Evolutionary conservation across 352 stramenopile species (phyloP), one percentile per base, ranked within the genome.

Genomic region (Phytophthora pluvialis): DNA sequence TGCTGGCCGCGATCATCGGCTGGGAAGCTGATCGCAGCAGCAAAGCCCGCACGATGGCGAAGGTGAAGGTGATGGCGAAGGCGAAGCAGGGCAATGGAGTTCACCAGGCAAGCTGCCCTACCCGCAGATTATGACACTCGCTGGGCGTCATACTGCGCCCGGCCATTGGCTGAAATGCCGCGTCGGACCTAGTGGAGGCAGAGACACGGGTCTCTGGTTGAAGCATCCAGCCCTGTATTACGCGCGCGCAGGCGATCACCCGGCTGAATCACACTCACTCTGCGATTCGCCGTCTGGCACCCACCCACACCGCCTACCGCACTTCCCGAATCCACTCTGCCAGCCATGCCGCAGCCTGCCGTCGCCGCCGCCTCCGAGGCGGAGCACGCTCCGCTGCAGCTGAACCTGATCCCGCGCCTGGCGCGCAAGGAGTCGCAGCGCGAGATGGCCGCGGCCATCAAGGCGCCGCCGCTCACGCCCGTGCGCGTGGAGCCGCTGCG

Each of bases 401-500:
- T 80, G n/a, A 50, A 71, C 21, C 36, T 77, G 18, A 71, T 77
- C 43, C 70, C 64, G 33, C 68, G 66, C 25, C 46, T 74, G 47
- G 57, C 45, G 15, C 39, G 59, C 49, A 77, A 72, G 28, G 46
- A 53, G 39, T 74, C 60, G 33, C 55, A 72, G 12, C 54, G 54
- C 42, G 56, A 78, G 51, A 60, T 65, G 58, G 8, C 56, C 16
- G 56, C 45, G 38, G 42, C 31, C 16, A 65, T 69, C n/a, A 70
- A 80, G 43, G 64, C 66, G 50, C 74, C 72, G 45, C 64, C 61
- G 12, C 74, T 86, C 50, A 75, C 64, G 21, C 65, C 72, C 11
- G 67, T 82, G 46, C 50, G 33, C n/a, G 45, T 88, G 18, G 65
- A 80, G 59, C 81, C 81, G 1, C 31, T 81, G 50, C 73, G 71